phyloP scores from a whole-genome alignment of 352 stramenopile genomes.

The Pythium pyrilobum region DNA sequence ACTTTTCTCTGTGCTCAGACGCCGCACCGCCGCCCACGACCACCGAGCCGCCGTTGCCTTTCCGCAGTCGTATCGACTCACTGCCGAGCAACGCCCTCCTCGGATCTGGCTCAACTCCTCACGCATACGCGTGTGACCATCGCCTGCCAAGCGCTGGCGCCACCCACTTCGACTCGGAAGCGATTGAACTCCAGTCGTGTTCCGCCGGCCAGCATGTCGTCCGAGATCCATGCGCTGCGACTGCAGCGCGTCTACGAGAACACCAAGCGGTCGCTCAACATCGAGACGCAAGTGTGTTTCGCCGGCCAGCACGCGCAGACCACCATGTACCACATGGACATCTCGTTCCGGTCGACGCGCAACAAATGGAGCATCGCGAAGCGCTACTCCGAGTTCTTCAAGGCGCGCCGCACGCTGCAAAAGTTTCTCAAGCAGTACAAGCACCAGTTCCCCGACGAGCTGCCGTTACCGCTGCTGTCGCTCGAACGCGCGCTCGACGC shows the following conservation, averaged over 20 bases:
- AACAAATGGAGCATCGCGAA: constrained; percentile 87
- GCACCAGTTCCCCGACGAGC: constrained; percentile 8
- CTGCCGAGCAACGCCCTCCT: too few species aligned
- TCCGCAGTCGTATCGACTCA: too few species aligned
- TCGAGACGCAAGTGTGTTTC: constrained; percentile 69
- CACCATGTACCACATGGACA: constrained; percentile 86
- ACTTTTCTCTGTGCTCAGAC: too few species aligned
- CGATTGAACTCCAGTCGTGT: too few species aligned
- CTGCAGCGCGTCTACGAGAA: constrained; percentile 73
- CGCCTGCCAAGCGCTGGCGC: not conserved
- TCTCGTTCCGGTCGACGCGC: constrained; percentile 76
- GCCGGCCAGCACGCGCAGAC: constrained; percentile 40
- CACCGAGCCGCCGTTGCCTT: too few species aligned
- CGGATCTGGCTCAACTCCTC: too few species aligned
- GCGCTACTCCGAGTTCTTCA: constrained; percentile 84
- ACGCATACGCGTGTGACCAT: not conserved
- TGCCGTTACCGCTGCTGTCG: constrained; percentile 29
- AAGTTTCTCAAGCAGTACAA: constrained; percentile 72
- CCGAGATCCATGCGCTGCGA: constrained; percentile 49
- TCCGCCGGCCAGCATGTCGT: constrained; percentile 27
- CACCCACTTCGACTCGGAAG: not conserved
- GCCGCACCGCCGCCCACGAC: too few species aligned
- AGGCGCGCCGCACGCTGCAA: constrained; percentile 48
- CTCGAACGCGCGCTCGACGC: constrained; percentile 48
- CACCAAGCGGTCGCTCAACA: constrained; percentile 74